Conservation (phyloP, 306 rosid species). For the Glycine tomentella region DNA sequence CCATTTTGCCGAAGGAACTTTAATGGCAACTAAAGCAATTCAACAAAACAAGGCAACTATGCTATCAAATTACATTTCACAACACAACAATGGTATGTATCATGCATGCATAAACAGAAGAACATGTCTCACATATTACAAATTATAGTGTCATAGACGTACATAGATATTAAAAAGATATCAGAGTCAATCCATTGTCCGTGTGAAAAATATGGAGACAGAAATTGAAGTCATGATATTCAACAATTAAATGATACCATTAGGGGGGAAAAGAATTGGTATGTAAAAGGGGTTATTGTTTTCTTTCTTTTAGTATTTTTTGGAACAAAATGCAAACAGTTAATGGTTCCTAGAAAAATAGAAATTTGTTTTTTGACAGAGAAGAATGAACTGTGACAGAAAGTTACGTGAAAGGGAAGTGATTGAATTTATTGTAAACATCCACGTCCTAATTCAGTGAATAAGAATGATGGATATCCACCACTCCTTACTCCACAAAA, state of each 20-base stretch:
- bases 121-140: background rate
- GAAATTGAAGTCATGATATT: background rate
- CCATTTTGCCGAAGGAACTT: too few species aligned
- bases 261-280: background rate
- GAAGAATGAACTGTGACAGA: conserved; percentile 7
- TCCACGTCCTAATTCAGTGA: conserved; percentile 40
- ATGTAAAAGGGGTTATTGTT: background rate
- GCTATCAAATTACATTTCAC: background rate
- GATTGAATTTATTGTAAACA: conserved; percentile 18
- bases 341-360: background rate
- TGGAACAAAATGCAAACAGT: background rate
- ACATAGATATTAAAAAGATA: background rate
- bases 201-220: conserved; percentile 14
- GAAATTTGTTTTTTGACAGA: conserved; percentile 7
- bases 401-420: conserved; percentile 38
- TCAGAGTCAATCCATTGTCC: background rate
- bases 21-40: conserved; percentile 2
- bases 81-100: conserved; percentile 6
- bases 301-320: background rate
- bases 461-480: conserved; percentile 37
- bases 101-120: background rate
- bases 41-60: background rate
- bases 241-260: conserved; percentile 17
- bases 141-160: too few species aligned
- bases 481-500: conserved; percentile 6